Conservation (phyloP, 2,329 filamentous ascomycete genomes). For the Dothideomycetes sp. region DNA sequence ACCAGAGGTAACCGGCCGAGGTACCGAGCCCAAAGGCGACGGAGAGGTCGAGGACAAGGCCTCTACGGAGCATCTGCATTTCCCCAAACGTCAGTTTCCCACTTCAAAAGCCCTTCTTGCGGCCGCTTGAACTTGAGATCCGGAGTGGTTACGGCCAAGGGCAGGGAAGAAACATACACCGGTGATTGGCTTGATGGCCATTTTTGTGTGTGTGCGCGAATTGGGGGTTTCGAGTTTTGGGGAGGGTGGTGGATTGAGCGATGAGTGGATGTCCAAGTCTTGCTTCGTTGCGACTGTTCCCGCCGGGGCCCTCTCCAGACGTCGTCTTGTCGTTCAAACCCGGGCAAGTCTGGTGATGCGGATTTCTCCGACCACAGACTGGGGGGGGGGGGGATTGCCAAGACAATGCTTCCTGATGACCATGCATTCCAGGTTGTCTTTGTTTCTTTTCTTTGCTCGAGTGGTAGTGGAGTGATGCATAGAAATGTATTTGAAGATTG, state of each 20-base stretch:
- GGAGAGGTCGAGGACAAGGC: slow-evolving; percentile 55
- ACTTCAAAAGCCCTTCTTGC: slow-evolving; percentile 2
- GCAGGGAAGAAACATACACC: slow-evolving; percentile 28
- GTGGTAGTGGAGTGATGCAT: too few relatives aligned
- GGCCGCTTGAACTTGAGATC: not conserved
- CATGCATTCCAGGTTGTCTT: not conserved
- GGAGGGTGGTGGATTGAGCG: not conserved
- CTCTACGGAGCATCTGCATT: slow-evolving; percentile 52
- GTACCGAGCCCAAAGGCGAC: slow-evolving; percentile 55
- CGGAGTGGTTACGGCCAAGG: not conserved
- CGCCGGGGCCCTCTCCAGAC: too few relatives aligned
- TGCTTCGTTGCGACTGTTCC: not conserved
- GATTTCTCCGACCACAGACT: not conserved
- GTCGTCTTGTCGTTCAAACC: not conserved
- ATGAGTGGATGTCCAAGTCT: not conserved
- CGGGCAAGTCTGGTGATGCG: not conserved
- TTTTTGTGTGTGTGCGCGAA: slow-evolving; percentile 13
- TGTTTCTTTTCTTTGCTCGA: not conserved
- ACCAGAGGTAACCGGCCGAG: slow-evolving; percentile 53
- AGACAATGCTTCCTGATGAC: too few relatives aligned
- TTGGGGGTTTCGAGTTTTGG: slow-evolving; percentile 3
- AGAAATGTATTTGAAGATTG: too few relatives aligned
- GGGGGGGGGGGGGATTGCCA: too few relatives aligned
- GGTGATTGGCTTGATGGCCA: slow-evolving; percentile 39
- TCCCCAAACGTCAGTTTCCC: slow-evolving; percentile 14